These are phyloP conservation scores for Botrytis medusae DNA, from an alignment of 2,329 filamentous ascomycete species.

Conservation along the genomic window DNA sequence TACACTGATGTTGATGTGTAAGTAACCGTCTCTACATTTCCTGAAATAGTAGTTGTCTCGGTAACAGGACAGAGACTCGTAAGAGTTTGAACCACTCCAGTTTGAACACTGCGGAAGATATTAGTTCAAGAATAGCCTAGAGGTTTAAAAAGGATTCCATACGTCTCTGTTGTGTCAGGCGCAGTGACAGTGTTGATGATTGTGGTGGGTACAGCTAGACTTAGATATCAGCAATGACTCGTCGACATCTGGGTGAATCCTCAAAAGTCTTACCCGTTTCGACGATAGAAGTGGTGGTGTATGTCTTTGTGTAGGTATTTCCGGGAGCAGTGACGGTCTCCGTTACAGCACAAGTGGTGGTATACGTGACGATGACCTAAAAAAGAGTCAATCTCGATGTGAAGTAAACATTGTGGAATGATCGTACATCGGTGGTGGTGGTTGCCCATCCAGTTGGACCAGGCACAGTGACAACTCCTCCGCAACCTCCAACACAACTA, in stretches of 20 bases:
- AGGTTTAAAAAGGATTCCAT: not conserved
- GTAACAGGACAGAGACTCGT: slow-evolving; percentile 40
- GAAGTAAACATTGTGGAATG: not conserved
- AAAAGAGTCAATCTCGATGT: slow-evolving; percentile 1
- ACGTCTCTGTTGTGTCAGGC: not conserved
- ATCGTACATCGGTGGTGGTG: slow-evolving; percentile 20
- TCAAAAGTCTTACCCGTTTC: slow-evolving; percentile 29
- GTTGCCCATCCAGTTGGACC: slow-evolving; percentile 19
- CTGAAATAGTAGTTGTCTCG: slow-evolving; percentile 19
- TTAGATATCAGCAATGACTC: not conserved
- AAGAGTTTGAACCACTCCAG: slow-evolving; percentile 9
- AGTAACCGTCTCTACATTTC: not conserved
- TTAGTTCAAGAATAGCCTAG: not conserved
- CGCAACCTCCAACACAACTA: slow-evolving; percentile 20
- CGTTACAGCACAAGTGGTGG: slow-evolving; percentile 12
- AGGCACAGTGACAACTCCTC: slow-evolving; percentile 19
- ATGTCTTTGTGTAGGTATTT: slow-evolving; percentile 44
- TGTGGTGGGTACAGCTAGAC: slow-evolving; percentile 27
- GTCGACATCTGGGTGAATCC: too few species aligned
- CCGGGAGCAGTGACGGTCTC: slow-evolving; percentile 31
- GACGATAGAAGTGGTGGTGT: slow-evolving; percentile 47
- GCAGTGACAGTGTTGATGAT: slow-evolving; percentile 20
- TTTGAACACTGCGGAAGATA: not conserved
- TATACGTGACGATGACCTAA: slow-evolving; percentile 22
- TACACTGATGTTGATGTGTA: slow-evolving; percentile 13